Base-by-base conservation (phyloP, 495 filamentous ascomycete genomes). In the Hypoxylon fuscum region DNA sequence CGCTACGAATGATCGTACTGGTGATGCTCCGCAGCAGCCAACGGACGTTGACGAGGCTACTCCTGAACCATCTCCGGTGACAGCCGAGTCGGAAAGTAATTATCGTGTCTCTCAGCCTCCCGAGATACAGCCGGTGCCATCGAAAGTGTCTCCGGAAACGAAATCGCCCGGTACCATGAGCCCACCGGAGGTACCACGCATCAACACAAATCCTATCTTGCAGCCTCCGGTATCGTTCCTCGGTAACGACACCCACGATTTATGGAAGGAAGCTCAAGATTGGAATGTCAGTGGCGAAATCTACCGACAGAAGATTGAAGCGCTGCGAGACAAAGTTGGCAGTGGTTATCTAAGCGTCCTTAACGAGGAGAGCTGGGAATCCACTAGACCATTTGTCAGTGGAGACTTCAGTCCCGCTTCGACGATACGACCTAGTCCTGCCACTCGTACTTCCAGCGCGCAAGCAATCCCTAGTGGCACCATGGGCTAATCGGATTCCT, bases 331-430 rank as follows among this genome's bases (percentile, higher is more conserved):
- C 63, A 91, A 96, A 58, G 86, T 96, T 46, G 90, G 92, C 31
- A 89, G 85, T 59, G 87, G 86, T 44, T 98, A 96, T 84, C 81
- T 97, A 25, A 92, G 86, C 57, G 90, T 92, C 4, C 81, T 98
- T 41, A 88, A 87, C 54, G 95, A 96, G 62, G 89, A 92, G 68
- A 79, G 82, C n/a, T 83, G 82, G 81, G 79, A 83, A 62, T 46
- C 72, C 7, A 68, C 73, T 34, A 72, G 72, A 31, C 69, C 73
- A 12, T 79, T 74, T 37, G 67, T 67, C 38, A 44, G 70, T 29
- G 51, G 60, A 4, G 76, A 80, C 46, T 82, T 79, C 51, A 73
- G 73, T 38, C 65, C 76, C 32, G 34, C 77, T 4, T 75, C 75
- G 20, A 71, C 76, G 1, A 69, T 81, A 11, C 75, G 74, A 55